phyloP scores from a whole-genome alignment of 805 yeast species.

The Metschnikowia kunwiensis region DNA sequence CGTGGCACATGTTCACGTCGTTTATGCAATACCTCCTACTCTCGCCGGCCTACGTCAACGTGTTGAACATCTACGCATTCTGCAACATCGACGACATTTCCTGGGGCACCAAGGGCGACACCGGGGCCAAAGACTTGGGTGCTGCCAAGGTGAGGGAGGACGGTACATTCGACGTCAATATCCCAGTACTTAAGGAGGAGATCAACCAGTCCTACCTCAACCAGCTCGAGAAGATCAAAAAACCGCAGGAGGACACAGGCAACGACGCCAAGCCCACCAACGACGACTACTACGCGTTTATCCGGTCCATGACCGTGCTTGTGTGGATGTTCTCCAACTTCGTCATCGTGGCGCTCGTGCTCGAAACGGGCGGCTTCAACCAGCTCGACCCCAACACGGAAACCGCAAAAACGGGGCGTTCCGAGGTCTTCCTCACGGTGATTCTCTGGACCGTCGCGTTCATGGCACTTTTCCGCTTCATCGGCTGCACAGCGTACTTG shows the following conservation, averaged over 20 bases:
- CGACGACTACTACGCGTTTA: constrained; percentile 46
- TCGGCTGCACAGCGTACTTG: constrained; percentile 53
- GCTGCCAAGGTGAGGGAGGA: constrained; percentile 50
- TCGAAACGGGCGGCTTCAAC: constrained; percentile 44
- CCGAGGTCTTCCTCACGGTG: constrained; percentile 46
- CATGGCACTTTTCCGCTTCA: constrained; percentile 53
- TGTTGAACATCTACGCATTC: constrained; percentile 63
- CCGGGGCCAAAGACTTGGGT: constrained; percentile 57
- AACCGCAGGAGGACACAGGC: constrained; percentile 36
- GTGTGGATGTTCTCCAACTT: constrained; percentile 46
- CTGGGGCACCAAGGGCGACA: constrained; percentile 73
- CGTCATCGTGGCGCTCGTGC: constrained; percentile 39
- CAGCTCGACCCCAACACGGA: constrained; percentile 32
- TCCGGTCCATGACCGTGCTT: constrained; percentile 45
- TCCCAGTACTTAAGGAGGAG: constrained; percentile 48
- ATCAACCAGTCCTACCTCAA: constrained; percentile 51
- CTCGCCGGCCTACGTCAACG: constrained; percentile 52
- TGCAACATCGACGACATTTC: constrained; percentile 71
- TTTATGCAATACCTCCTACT: constrained; percentile 50
- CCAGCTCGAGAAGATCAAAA: constrained; percentile 51
- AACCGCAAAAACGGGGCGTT: constrained; percentile 31
- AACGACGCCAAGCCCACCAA: constrained; percentile 28
- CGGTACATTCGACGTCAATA: constrained; percentile 55
- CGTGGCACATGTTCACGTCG: constrained; percentile 63
- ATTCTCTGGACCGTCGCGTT: constrained; percentile 62